Conservation (phyloP, 2,329 filamentous ascomycete genomes). For the Fusarium praegraminearum region DNA sequence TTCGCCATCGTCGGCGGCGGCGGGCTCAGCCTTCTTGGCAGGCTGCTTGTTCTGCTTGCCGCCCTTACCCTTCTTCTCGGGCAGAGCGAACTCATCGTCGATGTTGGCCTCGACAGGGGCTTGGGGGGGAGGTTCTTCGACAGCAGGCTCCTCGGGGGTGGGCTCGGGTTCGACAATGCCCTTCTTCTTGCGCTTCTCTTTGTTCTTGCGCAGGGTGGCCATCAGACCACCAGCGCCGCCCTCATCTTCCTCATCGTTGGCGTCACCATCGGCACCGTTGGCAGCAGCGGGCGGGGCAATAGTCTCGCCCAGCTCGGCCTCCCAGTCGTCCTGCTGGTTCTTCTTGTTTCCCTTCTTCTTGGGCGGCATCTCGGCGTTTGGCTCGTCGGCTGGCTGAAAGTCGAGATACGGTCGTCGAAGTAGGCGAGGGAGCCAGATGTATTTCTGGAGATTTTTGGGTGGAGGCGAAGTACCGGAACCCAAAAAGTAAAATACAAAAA, state of each 20-base stretch:
- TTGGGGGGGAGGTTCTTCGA: conserved; percentile 72
- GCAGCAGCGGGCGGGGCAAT: conserved; percentile 66
- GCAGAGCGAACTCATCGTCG: conserved; percentile 87
- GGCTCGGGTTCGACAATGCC: conserved; percentile 73
- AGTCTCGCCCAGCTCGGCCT: conserved; percentile 87
- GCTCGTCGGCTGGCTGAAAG: conserved; percentile 30
- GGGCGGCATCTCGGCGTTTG: conserved; percentile 76
- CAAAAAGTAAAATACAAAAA: conserved; percentile 27
- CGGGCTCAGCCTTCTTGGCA: conserved; percentile 60
- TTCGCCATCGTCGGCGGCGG: conserved; percentile 65
- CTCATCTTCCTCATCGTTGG: conserved; percentile 64
- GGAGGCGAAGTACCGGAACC: conserved; percentile 17
- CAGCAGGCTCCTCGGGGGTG: conserved; percentile 67
- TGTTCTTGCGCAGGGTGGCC: conserved; percentile 84
- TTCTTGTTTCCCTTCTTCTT: conserved; percentile 94
- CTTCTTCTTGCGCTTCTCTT: conserved; percentile 92
- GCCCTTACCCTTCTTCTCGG: conserved; percentile 79
- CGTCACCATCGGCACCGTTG: conserved; percentile 59
- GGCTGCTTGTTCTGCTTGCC: conserved; percentile 58
- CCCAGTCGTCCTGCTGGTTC: conserved; percentile 90
- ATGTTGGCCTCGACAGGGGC: conserved; percentile 83
- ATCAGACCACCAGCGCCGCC: conserved; percentile 76
- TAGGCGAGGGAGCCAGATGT: conserved; percentile 35
- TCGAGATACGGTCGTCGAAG: conserved; percentile 41
- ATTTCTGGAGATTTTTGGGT: conserved; percentile 31